Conservation (phyloP, 371 early-diverging fungal species). For the Rhizomucor pusillus region DNA sequence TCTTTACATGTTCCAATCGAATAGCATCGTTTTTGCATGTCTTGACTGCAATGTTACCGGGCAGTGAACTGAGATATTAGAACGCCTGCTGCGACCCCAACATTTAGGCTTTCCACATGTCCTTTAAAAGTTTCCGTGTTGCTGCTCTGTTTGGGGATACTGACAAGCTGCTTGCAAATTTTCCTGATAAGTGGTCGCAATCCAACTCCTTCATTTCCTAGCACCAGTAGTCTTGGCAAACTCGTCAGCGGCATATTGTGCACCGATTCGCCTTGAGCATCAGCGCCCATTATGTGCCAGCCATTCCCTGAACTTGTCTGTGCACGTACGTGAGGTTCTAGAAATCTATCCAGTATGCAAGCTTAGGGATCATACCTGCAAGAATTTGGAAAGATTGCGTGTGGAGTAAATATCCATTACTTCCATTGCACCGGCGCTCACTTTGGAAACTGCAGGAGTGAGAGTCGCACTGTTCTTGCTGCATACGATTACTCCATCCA, state of each 20-base stretch:
- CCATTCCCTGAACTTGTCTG: constrained; percentile 34
- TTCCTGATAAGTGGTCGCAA: constrained; percentile 44
- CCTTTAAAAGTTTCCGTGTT: constrained; percentile 17
- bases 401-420: constrained; percentile 52
- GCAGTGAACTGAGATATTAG: constrained; percentile 27
- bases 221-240: constrained; percentile 48
- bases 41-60: too few species aligned
- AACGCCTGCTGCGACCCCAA: constrained; percentile 62
- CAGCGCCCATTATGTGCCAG: constrained; percentile 59
- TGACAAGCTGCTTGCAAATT: constrained; percentile 40
- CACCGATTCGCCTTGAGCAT: constrained; percentile 16
- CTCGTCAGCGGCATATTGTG: background rate
- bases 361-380: constrained; percentile 30
- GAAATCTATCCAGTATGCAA: background rate
- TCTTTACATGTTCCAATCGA: too few species aligned
- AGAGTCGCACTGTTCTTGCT: constrained; percentile 57
- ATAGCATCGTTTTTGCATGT: too few species aligned
- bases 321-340: constrained; percentile 3
- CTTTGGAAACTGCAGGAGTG: constrained; percentile 58
- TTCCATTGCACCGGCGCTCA: constrained; percentile 66
- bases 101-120: constrained; percentile 60
- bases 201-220: constrained; percentile 68
- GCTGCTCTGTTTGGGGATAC: constrained; percentile 24
- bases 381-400: constrained; percentile 43
- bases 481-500: constrained; percentile 60